Base-by-base conservation (phyloP, 2,329 filamentous ascomycete species). In the Leptographium lundbergii region DNA sequence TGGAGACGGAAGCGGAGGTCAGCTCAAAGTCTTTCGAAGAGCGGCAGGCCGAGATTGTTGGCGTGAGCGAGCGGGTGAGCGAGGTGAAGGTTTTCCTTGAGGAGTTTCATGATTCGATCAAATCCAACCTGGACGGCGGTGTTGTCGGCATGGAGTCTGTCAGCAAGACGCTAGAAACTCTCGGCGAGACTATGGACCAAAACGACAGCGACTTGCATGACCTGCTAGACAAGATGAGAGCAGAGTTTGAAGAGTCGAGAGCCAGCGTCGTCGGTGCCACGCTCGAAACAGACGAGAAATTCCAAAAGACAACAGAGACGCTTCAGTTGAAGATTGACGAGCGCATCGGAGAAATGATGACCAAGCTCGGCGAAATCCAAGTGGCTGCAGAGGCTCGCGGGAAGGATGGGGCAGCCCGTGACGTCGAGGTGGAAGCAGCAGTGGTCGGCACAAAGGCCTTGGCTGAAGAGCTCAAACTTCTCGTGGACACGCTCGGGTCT, bases 341-440 rank as follows among this genome's bases (percentile, higher is more conserved):
- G 66, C 82, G 81, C 66, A 79, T 96, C 65, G 81, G 81, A 60
- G 88, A 91, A 63, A 77, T 99, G 27, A 83, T 95, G 69, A 77
- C 80, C 65, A 96, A 95, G 70, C 95, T 96, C 67, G 91, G 96
- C 59, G 89, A 94, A 61, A 86, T 91, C 63, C 88, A 95, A 67
- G 74, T 80, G 24, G 76, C 83, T 9, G 80, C 89, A 34, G 88
- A 95, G 52, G 86, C 88, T 54, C 88, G 88, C 65, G 81, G 85
- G 55, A 84, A 85, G 63, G 80, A 86, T 39, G 82, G 84, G 58
- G 89, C 92, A 65, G 85, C 88, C 63, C 86, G 88, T 60, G 84
- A 89, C 36, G 74, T 81, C 39, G 81, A 87, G 63, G 85, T 91
- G 62, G 82, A 91, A 60, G 85, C 88, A 59, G 83, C 90, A 5